Conservation (phyloP, 2,329 filamentous ascomycete species). For the Trichophyton simii region DNA sequence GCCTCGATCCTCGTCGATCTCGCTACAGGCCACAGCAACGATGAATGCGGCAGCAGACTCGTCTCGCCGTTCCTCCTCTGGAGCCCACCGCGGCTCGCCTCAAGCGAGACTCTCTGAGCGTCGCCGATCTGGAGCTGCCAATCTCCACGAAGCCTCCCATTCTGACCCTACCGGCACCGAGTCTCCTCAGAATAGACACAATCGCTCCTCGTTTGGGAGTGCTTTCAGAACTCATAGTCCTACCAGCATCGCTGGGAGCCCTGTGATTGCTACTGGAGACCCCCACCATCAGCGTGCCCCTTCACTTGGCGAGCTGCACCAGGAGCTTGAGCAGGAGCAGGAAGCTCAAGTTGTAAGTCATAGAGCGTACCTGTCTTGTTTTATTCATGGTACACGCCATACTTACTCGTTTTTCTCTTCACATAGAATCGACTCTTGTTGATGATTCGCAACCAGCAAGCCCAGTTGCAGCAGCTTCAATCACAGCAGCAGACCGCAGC, state of each 20-base stretch:
- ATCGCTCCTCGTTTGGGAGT: conserved; percentile 26
- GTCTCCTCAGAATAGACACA: conserved; percentile 25
- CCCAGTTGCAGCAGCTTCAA: conserved; percentile 30
- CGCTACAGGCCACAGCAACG: conserved; percentile 62
- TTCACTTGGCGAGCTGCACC: conserved; percentile 38
- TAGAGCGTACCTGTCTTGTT: background rate
- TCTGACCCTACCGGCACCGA: conserved; percentile 26
- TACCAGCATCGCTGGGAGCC: conserved; percentile 31
- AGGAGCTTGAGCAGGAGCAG: conserved; percentile 40
- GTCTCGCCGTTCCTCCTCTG: conserved; percentile 32
- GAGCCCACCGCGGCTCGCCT: conserved; percentile 24
- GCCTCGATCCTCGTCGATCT: conserved; percentile 53
- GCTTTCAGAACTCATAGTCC: conserved; percentile 32
- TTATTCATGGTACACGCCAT: background rate
- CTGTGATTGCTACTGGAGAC: conserved; percentile 32
- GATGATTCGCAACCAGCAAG: conserved; percentile 38
- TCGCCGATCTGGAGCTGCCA: conserved; percentile 31
- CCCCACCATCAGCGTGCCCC: conserved; percentile 38
- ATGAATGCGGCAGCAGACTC: conserved; percentile 61
- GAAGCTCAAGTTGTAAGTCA: conserved; percentile 38
- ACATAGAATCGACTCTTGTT: conserved; percentile 38
- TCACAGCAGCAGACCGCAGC: conserved; percentile 27
- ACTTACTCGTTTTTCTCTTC: conserved; percentile 6
- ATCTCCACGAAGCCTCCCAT: conserved; percentile 28
- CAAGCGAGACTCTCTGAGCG: conserved; percentile 25